Evolutionary conservation across 192 early-diverging fungal genomes (phyloP).

Genomic region (Coemansia sp.): DNA sequence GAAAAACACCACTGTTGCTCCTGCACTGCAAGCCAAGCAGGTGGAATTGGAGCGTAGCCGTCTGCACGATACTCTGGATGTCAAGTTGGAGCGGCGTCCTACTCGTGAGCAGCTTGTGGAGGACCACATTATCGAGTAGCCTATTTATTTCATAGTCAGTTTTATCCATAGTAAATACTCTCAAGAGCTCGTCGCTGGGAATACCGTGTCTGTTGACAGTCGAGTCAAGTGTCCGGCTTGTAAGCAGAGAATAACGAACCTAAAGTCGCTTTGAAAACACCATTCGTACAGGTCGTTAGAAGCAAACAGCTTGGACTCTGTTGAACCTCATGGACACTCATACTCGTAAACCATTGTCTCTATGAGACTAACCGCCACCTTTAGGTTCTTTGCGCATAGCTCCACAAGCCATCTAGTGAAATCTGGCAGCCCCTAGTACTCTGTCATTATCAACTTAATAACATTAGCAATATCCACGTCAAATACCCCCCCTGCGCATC

Average conservation of each 20-base stretch:
- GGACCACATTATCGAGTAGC: constrained; percentile 48
- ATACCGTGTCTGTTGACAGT: not conserved
- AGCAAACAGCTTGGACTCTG: too few species aligned
- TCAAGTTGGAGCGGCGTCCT: constrained; percentile 62
- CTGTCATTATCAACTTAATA: too few species aligned
- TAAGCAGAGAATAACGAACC: too few species aligned
- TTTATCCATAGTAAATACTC: not conserved
- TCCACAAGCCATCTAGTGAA: not conserved
- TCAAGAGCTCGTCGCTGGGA: not conserved
- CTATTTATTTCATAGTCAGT: not conserved
- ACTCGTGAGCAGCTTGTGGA: constrained; percentile 59
- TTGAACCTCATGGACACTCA: not conserved
- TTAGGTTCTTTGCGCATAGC: not conserved
- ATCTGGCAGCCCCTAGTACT: not conserved
- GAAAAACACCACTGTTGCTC: constrained; percentile 44
- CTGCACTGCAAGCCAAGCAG: constrained; percentile 42
- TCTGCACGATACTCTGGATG: constrained; percentile 59
- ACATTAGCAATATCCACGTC: too few species aligned
- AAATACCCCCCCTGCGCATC: too few species aligned
- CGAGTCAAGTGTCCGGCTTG: too few species aligned
- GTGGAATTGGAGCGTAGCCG: constrained; percentile 31
- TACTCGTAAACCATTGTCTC: not conserved
- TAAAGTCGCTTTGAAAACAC: too few species aligned
- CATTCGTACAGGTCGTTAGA: too few species aligned
- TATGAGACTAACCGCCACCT: not conserved